Conservation (phyloP, 352 stramenopile species). For the Halophytophthora polymorphica region DNA sequence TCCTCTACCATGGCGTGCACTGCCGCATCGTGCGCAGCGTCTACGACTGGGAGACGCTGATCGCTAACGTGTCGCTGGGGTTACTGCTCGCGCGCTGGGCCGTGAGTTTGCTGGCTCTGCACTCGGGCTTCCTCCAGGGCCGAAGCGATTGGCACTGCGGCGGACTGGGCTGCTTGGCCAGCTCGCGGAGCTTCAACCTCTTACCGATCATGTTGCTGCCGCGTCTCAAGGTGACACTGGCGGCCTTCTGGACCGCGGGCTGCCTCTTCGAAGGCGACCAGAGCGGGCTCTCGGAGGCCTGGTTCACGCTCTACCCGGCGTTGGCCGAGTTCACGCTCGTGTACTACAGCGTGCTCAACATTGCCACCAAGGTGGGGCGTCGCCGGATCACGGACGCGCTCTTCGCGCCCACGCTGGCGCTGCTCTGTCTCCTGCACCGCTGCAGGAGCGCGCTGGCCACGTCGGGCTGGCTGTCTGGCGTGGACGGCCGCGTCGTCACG, state of each 20-base stretch:
- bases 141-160: constrained; percentile 25
- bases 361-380: constrained; percentile 31
- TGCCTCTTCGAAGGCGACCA: constrained; percentile 50
- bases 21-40: constrained; percentile 15
- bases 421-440: constrained; percentile 37
- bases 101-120: constrained; percentile 36
- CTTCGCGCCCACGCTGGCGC: constrained; percentile 34
- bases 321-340: constrained; percentile 37
- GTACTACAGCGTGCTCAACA: constrained; percentile 46
- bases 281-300: constrained; percentile 33
- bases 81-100: constrained; percentile 42
- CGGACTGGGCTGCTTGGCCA: constrained; percentile 35
- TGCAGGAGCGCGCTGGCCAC: constrained; percentile 17
- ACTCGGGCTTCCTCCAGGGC: constrained; percentile 19
- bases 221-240: constrained; percentile 34
- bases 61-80: constrained; percentile 39
- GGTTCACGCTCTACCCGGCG: constrained; percentile 46
- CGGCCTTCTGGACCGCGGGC: constrained; percentile 38
- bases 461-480: constrained; percentile 12
- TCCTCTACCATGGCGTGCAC: constrained; percentile 18
- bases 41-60: constrained; percentile 45
- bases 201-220: constrained; percentile 41
- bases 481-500: constrained; percentile 34
- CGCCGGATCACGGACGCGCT: constrained; percentile 31
- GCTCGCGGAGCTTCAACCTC: constrained; percentile 36